These are phyloP conservation scores for Leccinum discolor DNA, from an alignment of 1,284 basidiomycete species.

Conservation along the genomic window DNA sequence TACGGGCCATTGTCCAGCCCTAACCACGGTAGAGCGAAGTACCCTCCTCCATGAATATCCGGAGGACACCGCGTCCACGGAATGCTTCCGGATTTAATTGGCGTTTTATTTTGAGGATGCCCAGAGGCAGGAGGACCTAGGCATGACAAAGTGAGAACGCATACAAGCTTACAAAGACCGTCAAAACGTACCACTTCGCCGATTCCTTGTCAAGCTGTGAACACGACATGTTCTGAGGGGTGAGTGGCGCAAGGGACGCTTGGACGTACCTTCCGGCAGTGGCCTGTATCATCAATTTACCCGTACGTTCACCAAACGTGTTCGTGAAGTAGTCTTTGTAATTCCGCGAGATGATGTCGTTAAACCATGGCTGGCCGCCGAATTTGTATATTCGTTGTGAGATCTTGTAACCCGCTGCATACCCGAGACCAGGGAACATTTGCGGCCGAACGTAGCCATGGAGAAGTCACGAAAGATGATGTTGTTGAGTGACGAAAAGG, in stretches of 20 bases:
- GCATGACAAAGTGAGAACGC: not conserved
- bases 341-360: conserved; percentile 84
- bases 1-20: conserved; percentile 99
- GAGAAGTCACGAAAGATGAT: conserved; percentile 92
- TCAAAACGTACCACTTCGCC: conserved; percentile 84
- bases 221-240: conserved; percentile 3
- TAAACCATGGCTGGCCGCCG: conserved; percentile 98
- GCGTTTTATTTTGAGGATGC: conserved; percentile 98
- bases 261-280: conserved; percentile 85
- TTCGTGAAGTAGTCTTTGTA: conserved; percentile 80
- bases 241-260: not conserved
- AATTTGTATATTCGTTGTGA: conserved; percentile 97
- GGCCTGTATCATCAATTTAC: conserved; percentile 96
- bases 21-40: conserved; percentile 93
- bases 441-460: conserved; percentile 64
- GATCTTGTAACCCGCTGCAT: conserved; percentile 97
- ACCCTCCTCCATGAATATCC: conserved; percentile 93
- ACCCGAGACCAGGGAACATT: conserved; percentile 97
- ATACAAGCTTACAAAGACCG: not conserved
- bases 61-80: conserved; percentile 87
- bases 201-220: conserved; percentile 86
- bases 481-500: conserved; percentile 58
- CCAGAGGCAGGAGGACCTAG: conserved; percentile 88
- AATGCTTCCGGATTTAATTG: conserved; percentile 97
- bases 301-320: conserved; percentile 92